phyloP scores from a whole-genome alignment of 371 early-diverging fungal genomes.

The Mortierella sp. region DNA sequence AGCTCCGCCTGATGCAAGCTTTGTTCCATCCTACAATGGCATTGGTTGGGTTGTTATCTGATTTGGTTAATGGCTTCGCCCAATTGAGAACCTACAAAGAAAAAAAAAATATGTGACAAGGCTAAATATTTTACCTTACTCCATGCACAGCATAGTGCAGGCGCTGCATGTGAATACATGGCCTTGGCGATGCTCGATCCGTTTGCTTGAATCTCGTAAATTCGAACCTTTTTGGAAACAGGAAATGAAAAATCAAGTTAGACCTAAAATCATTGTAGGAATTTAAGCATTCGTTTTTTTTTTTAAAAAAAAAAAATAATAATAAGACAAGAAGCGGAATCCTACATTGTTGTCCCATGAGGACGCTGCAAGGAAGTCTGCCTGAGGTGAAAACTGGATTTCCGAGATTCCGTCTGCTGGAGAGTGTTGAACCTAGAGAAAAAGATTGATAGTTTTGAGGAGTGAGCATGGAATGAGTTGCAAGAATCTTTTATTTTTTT shows the following conservation, averaged over 20 bases:
- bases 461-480: background rate
- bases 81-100: background rate
- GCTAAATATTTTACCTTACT: conserved; percentile 74
- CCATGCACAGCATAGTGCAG: conserved; percentile 89
- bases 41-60: background rate
- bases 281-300: background rate
- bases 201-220: conserved; percentile 87
- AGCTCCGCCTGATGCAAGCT: conserved; percentile 84
- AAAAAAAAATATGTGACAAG: no score
- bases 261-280: background rate
- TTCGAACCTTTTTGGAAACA: conserved; percentile 77
- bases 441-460: no score
- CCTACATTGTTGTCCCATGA: conserved; percentile 95
- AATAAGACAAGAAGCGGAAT: background rate
- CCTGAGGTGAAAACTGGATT: conserved; percentile 83
- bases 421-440: conserved; percentile 70
- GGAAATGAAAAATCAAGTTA: background rate
- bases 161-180: conserved; percentile 85
- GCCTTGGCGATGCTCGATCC: conserved; percentile 81
- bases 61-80: conserved; percentile 1
- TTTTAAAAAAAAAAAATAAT: background rate
- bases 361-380: conserved; percentile 87
- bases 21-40: conserved; percentile 77
- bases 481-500: background rate
- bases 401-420: conserved; percentile 89